Base-by-base conservation (phyloP, 2,329 filamentous ascomycete species). In the Penicillium paneum region DNA sequence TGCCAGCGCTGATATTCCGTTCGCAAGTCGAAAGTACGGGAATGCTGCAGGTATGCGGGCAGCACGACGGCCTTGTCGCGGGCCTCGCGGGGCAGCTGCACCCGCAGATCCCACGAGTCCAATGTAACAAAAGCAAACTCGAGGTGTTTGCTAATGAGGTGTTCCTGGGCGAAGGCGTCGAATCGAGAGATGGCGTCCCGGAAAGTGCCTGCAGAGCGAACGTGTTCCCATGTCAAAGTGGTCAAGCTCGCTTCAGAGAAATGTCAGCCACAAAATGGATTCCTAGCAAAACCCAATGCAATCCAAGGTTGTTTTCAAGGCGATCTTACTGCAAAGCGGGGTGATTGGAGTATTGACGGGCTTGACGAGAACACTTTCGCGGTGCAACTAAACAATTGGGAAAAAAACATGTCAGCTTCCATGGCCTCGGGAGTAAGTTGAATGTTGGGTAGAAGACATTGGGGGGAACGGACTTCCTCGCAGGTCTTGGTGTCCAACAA, bases 1-100 rank as follows among this genome's bases (percentile, higher is more conserved):
- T 97, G 94, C 92, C 94, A 99, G 72, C 92, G 85, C 78, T 97
- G 92, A 74, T 99, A 99, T 78, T 99, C 94, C 68, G 91, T 96
- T 60, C 94, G 89, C 54, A 99, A 84, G 72, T 97, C 94, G 72
- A 97, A 99, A 54, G 93, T 96, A 57, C 94, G 88, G 36, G 94
- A 97, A 79, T 99, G 94, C 79, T 99, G 94, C 56, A 99, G 84
- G 75, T 99, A 99, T 10, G 93, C 89, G 21, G 94, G 94, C 34
- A 99, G 84, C 48, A 97, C 94, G 39, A 97, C 94, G 63, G 92
- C 89, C 82, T 99, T 99, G 79, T 99, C 94, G 68, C 94, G 90
- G 70, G 94, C 94, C 79, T 99, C 94, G 61, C 94, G 90, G 44
- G 94, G 94, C 71, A 99, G 84, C 81, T 99, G 94, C 55, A 99